Evolutionary conservation across 1,284 basidiomycete genomes (phyloP).

Genomic region (Mycosarcoma mackinlayi): DNA sequence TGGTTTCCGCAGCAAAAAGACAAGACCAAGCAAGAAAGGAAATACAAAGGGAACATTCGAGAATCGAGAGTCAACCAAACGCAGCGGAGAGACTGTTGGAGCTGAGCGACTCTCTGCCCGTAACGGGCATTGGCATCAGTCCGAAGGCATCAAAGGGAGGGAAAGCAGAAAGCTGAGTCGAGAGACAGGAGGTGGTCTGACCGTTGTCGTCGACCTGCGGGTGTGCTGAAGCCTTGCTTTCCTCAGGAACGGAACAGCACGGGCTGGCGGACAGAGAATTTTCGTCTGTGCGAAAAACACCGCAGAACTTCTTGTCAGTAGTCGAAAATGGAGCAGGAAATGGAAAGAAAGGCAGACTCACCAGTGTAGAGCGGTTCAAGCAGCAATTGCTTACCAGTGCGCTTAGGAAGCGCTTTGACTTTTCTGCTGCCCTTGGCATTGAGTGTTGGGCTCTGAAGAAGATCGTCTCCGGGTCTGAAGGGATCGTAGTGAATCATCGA

Average conservation of each 20-base stretch:
- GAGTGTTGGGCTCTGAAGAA: slow-evolving; percentile 22
- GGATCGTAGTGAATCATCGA: slow-evolving; percentile 29
- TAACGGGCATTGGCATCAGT: slow-evolving; percentile 12
- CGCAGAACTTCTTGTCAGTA: no score
- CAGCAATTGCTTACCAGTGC: slow-evolving; percentile 6
- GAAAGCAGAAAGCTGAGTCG: slow-evolving; percentile 2
- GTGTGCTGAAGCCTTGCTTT: slow-evolving; percentile 1
- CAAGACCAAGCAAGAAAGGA: slow-evolving; percentile 13
- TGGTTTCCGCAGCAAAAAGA: slow-evolving; percentile 18
- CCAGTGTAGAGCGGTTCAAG: slow-evolving; percentile 11
- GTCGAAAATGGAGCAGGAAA: no score
- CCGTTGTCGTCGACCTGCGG: not conserved
- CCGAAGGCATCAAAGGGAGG: slow-evolving; percentile 25
- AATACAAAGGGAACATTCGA: slow-evolving; percentile 11
- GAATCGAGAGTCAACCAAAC: slow-evolving; percentile 11
- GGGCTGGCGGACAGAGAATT: slow-evolving; percentile 2
- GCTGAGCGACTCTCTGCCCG: slow-evolving; percentile 18
- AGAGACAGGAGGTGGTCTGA: slow-evolving; percentile 11
- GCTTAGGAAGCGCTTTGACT: slow-evolving; percentile 31
- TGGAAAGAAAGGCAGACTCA: slow-evolving; percentile 3
- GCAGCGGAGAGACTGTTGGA: slow-evolving; percentile 40
- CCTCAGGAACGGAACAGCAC: slow-evolving; percentile 8
- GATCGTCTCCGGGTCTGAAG: slow-evolving; percentile 3
- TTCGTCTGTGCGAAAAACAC: slow-evolving; percentile 17
- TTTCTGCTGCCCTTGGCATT: slow-evolving; percentile 16